These are phyloP conservation scores for Trametes cubensis DNA, from an alignment of 768 basidiomycete species.

Conservation along the genomic window DNA sequence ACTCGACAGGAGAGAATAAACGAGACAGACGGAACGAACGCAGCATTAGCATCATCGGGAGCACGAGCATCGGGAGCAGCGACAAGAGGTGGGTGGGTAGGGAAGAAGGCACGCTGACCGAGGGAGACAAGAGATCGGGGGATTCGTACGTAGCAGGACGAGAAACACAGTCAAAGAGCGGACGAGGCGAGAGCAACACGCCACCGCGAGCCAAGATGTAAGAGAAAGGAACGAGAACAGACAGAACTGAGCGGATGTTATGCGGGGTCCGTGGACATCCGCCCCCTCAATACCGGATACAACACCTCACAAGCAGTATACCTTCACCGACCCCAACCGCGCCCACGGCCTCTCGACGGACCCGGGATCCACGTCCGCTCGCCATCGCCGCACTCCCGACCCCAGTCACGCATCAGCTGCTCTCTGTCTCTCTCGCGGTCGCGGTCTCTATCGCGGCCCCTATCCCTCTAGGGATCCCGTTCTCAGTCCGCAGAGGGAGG, in stretches of 20 bases:
- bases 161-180: too few relatives aligned
- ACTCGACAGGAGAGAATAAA: background rate
- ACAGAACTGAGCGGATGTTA: background rate
- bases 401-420: constrained; percentile 39
- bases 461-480: constrained; percentile 27
- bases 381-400: constrained; percentile 38
- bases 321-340: constrained; percentile 13
- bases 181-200: too few relatives aligned
- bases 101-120: too few relatives aligned
- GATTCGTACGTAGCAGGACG: too few relatives aligned
- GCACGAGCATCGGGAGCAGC: too few relatives aligned
- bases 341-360: constrained; percentile 18
- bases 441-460: constrained; percentile 44
- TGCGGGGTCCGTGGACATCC: background rate
- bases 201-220: too few relatives aligned
- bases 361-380: constrained; percentile 21
- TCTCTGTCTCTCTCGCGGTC: constrained; percentile 33
- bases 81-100: too few relatives aligned
- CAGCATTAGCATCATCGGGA: background rate
- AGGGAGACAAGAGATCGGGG: too few relatives aligned
- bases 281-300: background rate
- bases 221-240: too few relatives aligned
- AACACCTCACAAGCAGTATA: background rate
- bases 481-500: constrained; percentile 51
- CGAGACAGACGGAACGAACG: background rate